Base-by-base conservation (phyloP, 2,329 filamentous ascomycete genomes). In the Aspergillus pseudoviridinutans region DNA sequence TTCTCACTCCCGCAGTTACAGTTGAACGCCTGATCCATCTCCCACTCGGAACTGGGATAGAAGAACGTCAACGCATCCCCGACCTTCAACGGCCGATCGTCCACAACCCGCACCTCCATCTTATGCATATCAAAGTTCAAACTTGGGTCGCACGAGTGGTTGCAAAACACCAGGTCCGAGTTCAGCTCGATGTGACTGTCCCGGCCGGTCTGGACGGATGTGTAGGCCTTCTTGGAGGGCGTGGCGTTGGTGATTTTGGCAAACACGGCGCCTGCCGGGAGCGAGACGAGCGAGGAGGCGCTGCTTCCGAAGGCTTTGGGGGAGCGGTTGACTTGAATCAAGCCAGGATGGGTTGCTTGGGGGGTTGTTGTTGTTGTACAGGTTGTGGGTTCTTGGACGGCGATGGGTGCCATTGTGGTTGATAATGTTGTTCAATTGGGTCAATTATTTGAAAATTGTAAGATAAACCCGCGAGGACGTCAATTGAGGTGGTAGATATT, bases 151-250 rank as follows among this genome's bases (percentile, higher is more conserved):
- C 81, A 85, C 2, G 78, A 81, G 69, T 85, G 82, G 71, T 85
- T 85, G 72, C 81, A 78, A 69, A 78, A 85, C 25, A 84, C 77
- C 10, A 85, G 72, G 61, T 83, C 82, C 58, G 76, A 80, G 69
- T 84, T 83, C 4, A 84, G 76, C 62, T 84, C 82, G 62, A 84
- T 81, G 68, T 85, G 82, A 0, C 75, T 72, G 55, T 76, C 73
- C 24, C 68, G 68, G 1, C 75, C 76, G 1, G 78, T 78, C 62
- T 85, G 82, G 2, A 85, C 82, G 3, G 78, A 80, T 1, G 77
- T 77, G 73, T 82, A 84, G 28, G 78, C 78, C 29, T 78, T 76
- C 4, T 66, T 69, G 7, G 74, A 72, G 1, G 78, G 75, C 1
- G 77, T 80, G 17, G 78, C 74, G 32, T 66, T 74, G 4, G 78